phyloP scores from a whole-genome alignment of 495 filamentous ascomycete genomes.

The Apodospora peruviana region DNA sequence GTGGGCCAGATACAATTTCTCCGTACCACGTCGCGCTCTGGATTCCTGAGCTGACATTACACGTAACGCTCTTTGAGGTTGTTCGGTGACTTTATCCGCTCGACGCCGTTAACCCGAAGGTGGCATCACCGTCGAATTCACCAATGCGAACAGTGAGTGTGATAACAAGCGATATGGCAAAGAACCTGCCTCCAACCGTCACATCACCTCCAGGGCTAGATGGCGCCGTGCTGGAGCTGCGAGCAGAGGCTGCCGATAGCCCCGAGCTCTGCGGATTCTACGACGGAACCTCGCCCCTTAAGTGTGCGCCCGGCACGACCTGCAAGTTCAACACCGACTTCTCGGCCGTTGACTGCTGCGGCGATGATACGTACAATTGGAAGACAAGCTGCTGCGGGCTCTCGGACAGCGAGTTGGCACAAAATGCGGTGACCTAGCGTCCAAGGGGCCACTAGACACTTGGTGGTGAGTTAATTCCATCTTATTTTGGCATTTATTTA shows the following conservation, averaged over 20 bases:
- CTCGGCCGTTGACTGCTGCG: slow-evolving; percentile 6
- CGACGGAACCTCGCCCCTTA: background rate
- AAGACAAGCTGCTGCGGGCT: slow-evolving; percentile 3
- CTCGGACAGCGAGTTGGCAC: too few species aligned
- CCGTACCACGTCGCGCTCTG: too few species aligned
- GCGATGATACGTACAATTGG: slow-evolving; percentile 3
- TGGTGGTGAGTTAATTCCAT: background rate
- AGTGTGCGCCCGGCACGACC: background rate
- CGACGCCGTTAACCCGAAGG: too few species aligned
- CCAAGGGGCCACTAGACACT: too few species aligned
- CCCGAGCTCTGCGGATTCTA: slow-evolving; percentile 6
- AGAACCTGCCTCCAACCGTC: background rate
- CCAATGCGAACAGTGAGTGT: too few species aligned
- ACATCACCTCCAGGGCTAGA: background rate
- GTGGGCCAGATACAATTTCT: too few species aligned
- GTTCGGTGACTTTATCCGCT: too few species aligned
- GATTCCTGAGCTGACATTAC: too few species aligned
- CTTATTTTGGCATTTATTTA: too few species aligned
- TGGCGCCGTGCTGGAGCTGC: background rate
- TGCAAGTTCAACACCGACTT: slow-evolving; percentile 11
- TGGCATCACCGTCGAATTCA: too few species aligned
- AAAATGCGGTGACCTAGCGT: too few species aligned
- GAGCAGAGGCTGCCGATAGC: background rate
- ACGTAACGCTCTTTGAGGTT: too few species aligned
- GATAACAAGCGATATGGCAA: background rate